Conservation (phyloP, 2,329 filamentous ascomycete species). For the Blastomyces silverae region DNA sequence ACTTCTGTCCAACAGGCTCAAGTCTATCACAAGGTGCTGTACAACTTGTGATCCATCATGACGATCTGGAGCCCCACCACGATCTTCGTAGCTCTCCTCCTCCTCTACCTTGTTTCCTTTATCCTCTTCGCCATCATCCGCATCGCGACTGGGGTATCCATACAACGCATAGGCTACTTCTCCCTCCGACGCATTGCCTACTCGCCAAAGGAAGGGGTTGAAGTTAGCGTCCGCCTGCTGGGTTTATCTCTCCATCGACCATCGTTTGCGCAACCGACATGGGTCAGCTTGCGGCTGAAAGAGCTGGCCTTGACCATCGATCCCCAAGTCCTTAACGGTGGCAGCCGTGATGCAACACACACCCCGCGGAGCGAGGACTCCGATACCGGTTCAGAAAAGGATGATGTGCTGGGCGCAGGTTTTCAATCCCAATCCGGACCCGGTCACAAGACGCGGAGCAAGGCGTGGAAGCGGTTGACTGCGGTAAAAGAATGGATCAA, state of each 20-base stretch:
- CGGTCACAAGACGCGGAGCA: constrained; percentile 45
- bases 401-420: constrained; percentile 15
- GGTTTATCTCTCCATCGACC: constrained; percentile 85
- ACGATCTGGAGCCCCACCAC: constrained; percentile 61
- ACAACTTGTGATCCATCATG: constrained; percentile 30
- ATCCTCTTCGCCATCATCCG: constrained; percentile 88
- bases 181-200: constrained; percentile 87
- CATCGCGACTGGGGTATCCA: constrained; percentile 87
- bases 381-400: constrained; percentile 15
- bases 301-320: constrained; percentile 82
- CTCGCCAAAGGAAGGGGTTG: constrained; percentile 78
- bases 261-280: constrained; percentile 94
- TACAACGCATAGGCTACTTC: constrained; percentile 89
- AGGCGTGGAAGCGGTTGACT: constrained; percentile 74
- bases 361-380: constrained; percentile 24
- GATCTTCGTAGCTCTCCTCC: constrained; percentile 73
- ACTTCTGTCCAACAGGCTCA: constrained; percentile 15
- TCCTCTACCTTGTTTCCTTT: constrained; percentile 86
- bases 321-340: constrained; percentile 47
- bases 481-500: constrained; percentile 79
- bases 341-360: constrained; percentile 18
- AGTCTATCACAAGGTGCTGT: constrained; percentile 16
- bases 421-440: constrained; percentile 10
- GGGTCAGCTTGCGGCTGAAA: constrained; percentile 82
- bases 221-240: constrained; percentile 80